Conservation (phyloP, 345 rosid species). For the Camelina sativa region DNA sequence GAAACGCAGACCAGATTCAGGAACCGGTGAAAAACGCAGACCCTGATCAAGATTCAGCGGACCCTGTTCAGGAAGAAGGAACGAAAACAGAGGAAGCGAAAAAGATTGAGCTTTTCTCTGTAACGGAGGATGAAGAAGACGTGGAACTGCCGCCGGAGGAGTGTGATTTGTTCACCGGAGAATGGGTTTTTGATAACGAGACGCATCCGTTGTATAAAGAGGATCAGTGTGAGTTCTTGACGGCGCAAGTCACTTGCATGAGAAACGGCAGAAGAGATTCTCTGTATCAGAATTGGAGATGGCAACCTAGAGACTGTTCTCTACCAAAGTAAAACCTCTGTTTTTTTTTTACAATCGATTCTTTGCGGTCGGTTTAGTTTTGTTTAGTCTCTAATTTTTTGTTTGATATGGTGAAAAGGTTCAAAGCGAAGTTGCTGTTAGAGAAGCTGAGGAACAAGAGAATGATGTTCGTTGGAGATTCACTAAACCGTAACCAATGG, state of each 20-base stretch:
- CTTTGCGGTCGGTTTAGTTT: background rate
- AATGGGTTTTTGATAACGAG: slow-evolving; percentile 79
- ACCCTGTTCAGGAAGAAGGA: slow-evolving; percentile 30
- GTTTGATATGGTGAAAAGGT: slow-evolving; percentile 51
- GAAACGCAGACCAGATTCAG: slow-evolving; percentile 47
- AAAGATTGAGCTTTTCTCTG: slow-evolving; percentile 38
- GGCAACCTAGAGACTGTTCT: slow-evolving; percentile 91
- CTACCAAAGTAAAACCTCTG: slow-evolving; percentile 67
- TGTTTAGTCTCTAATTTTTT: background rate
- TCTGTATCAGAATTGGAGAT: slow-evolving; percentile 88
- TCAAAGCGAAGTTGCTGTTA: slow-evolving; percentile 67
- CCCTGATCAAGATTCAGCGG: slow-evolving; percentile 22
- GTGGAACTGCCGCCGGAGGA: slow-evolving; percentile 82
- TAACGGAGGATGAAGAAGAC: slow-evolving; percentile 48
- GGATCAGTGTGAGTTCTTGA: slow-evolving; percentile 83
- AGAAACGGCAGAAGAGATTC: slow-evolving; percentile 91
- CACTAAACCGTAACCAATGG: slow-evolving; percentile 95
- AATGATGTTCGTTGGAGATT: slow-evolving; percentile 95
- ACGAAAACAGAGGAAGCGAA: slow-evolving; percentile 38
- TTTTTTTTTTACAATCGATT: background rate
- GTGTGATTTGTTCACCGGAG: slow-evolving; percentile 85
- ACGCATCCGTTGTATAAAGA: slow-evolving; percentile 83
- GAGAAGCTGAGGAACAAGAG: slow-evolving; percentile 90
- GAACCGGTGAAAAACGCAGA: slow-evolving; percentile 37
- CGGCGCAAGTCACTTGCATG: slow-evolving; percentile 89